A percentile compares a stretch with the other conserved stretches of the same genome.
These are phyloP conservation scores for Aspergillus candidus DNA, from an alignment of 2,329 filamentous ascomycete genomes.

Conservation along the genomic window DNA sequence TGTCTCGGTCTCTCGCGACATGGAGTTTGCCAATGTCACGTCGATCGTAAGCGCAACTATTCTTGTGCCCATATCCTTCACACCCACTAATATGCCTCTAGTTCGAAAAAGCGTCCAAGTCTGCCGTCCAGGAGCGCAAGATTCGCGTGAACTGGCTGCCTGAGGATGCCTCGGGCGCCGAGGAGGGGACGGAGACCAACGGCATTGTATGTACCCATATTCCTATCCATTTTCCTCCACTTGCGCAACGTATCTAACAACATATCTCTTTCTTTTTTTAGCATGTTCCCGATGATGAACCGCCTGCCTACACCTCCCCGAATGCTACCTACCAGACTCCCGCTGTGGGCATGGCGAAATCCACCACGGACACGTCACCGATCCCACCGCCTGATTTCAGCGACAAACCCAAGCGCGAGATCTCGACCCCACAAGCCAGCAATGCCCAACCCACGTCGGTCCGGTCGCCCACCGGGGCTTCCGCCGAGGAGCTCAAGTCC, in stretches of 20 bases:
- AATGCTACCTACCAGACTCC: slow-evolving; percentile 45
- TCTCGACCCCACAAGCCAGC: slow-evolving; percentile 34
- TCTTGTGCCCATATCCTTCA: slow-evolving; percentile 1
- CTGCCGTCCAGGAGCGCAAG: slow-evolving; percentile 82
- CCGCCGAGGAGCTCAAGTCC: slow-evolving; percentile 59
- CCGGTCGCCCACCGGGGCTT: slow-evolving; percentile 46
- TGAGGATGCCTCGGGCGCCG: slow-evolving; percentile 39
- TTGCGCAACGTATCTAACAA: neutral
- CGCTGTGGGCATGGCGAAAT: slow-evolving; percentile 35
- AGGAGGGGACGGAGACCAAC: slow-evolving; percentile 24
- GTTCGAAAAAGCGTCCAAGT: slow-evolving; percentile 73
- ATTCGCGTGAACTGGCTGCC: slow-evolving; percentile 85
- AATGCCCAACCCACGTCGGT: slow-evolving; percentile 31
- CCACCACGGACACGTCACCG: slow-evolving; percentile 28
- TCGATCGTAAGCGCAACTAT: slow-evolving; percentile 60
- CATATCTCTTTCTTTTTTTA: slow-evolving; percentile 13
- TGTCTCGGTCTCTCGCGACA: slow-evolving; percentile 72
- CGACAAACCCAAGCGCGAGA: slow-evolving; percentile 33
- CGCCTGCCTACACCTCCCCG: slow-evolving; percentile 52
- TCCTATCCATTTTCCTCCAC: neutral
- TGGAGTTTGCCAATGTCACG: slow-evolving; percentile 73
- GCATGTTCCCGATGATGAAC: slow-evolving; percentile 38
- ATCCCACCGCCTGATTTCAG: slow-evolving; percentile 32
- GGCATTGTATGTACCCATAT: slow-evolving; percentile 27
- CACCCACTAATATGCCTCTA: slow-evolving; percentile 31